phyloP scores from a whole-genome alignment of 352 stramenopile species.

The Phytopythium oedochilum region DNA sequence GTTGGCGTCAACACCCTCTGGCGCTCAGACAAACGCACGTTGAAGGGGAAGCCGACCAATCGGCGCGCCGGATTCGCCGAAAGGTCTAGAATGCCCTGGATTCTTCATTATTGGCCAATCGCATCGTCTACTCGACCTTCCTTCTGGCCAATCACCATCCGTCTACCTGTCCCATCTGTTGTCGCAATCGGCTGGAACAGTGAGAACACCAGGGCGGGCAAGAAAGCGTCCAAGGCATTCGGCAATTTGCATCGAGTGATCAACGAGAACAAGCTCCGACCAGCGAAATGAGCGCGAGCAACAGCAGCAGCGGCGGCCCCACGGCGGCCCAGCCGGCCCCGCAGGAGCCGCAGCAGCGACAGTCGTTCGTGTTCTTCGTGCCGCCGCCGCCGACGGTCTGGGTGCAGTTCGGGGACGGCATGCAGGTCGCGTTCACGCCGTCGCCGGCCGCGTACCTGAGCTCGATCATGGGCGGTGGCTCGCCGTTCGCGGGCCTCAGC shows the following conservation, averaged over 20 bases:
- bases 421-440: conserved; percentile 43
- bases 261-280: conserved; percentile 1
- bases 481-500: conserved; percentile 12
- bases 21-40: background rate
- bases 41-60: conserved; percentile 16
- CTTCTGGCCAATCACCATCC: background rate
- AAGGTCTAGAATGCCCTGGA: conserved; percentile 9
- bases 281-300: conserved; percentile 14
- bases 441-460: conserved; percentile 31
- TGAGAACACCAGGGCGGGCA: conserved; percentile 5
- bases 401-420: conserved; percentile 54
- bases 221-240: conserved; percentile 10
- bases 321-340: conserved; percentile 12
- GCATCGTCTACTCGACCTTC: background rate
- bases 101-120: conserved; percentile 15
- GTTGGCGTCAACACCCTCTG: background rate
- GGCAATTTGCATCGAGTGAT: conserved; percentile 21
- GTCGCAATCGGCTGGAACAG: background rate
- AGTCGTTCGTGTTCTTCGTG: conserved; percentile 44
- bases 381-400: conserved; percentile 55
- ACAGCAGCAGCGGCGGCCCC: conserved; percentile 13
- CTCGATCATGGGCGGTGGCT: conserved; percentile 26
- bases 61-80: conserved; percentile 12
- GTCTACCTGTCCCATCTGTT: background rate
- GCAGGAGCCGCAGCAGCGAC: conserved; percentile 1